phyloP scores from a whole-genome alignment of 805 yeast genomes.

The Yamadazyma paraphyllophila region DNA sequence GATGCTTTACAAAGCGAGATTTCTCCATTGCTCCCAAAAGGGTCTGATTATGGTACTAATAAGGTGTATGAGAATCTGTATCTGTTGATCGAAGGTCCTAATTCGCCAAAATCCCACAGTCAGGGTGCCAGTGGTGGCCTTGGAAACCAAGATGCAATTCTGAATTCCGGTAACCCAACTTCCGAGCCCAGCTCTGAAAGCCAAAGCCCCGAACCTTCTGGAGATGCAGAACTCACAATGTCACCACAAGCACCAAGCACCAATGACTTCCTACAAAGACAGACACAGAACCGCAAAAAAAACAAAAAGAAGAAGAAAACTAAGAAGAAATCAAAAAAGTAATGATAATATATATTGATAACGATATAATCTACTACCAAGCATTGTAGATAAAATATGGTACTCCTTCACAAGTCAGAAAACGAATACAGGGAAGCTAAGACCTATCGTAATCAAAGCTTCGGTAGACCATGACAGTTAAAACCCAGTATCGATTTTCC shows the following conservation, averaged over 20 bases:
- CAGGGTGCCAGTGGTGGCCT: no score
- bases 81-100: neutral
- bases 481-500: constrained; percentile 9
- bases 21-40: neutral
- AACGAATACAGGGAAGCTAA: no score
- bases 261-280: neutral
- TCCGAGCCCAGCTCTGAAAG: no score
- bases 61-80: neutral
- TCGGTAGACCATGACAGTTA: neutral
- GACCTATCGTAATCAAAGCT: no score
- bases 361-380: neutral
- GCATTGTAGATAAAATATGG: neutral
- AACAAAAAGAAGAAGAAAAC: neutral
- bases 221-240: neutral
- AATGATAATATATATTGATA: neutral
- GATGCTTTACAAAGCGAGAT: neutral
- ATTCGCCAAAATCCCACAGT: neutral
- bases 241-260: neutral
- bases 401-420: no score
- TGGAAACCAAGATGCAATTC: no score
- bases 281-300: neutral
- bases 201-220: neutral
- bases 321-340: neutral
- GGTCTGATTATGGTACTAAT: neutral
- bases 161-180: no score